Percentiles rank a stretch among this genome's conserved stretches.
Evolutionary conservation across 192 early-diverging fungal genomes (phyloP).

Genomic region (Backusella parvicylindrica): DNA sequence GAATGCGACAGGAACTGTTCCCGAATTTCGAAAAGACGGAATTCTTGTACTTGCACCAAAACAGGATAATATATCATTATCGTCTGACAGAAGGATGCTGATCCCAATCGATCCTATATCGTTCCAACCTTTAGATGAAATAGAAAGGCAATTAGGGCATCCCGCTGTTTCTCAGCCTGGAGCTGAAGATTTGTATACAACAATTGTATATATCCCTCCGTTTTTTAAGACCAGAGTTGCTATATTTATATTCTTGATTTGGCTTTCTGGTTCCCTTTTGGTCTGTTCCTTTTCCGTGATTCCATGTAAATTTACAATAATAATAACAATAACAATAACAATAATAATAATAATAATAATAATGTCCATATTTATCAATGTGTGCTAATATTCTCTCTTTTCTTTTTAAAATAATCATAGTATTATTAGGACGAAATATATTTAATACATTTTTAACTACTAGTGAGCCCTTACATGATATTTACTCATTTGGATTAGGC

Average conservation of each 20-base stretch:
- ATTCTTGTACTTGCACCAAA: constrained; percentile 78
- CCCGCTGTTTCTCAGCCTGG: constrained; percentile 28
- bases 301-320: constrained; percentile 35
- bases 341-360: background rate
- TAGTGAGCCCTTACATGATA: constrained; percentile 66
- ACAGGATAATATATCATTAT: constrained; percentile 74
- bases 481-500: constrained; percentile 73
- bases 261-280: constrained; percentile 29
- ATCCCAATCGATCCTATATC: constrained; percentile 60
- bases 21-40: constrained; percentile 45
- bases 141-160: constrained; percentile 61
- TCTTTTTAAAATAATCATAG: constrained; percentile 23
- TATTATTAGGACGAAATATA: constrained; percentile 54
- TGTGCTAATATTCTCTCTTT: background rate
- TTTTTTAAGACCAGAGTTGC: constrained; percentile 56
- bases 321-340: background rate
- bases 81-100: constrained; percentile 75
- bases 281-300: constrained; percentile 25
- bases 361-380: background rate
- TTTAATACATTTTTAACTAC: constrained; percentile 38
- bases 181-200: constrained; percentile 42
- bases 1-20: constrained; percentile 41
- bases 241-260: constrained; percentile 45
- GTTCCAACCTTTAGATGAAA: constrained; percentile 48
- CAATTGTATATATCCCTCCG: constrained; percentile 80